phyloP scores from a whole-genome alignment of 805 yeast genomes.

The Kazachstania africana region DNA sequence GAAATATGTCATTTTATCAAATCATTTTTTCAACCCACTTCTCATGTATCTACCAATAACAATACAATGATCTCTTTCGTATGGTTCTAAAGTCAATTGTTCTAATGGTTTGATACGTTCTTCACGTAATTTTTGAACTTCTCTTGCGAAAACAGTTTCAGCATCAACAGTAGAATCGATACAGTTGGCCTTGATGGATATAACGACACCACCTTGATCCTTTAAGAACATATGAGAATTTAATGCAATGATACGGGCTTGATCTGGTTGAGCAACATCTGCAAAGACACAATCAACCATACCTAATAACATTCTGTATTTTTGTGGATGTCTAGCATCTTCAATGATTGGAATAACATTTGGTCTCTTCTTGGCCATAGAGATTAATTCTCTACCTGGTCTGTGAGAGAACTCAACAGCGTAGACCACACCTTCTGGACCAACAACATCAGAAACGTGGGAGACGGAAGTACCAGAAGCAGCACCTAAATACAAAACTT shows the following conservation, averaged over 20 bases:
- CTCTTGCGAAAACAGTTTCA: slow-evolving; percentile 98
- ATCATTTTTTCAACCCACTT: slow-evolving; percentile 49
- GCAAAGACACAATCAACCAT: slow-evolving; percentile 99
- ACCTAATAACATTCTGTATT: slow-evolving; percentile 96
- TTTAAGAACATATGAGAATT: slow-evolving; percentile 96
- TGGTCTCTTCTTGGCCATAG: slow-evolving; percentile 99
- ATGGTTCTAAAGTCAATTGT: slow-evolving; percentile 97
- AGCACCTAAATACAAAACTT: slow-evolving; percentile 95
- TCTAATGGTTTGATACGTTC: slow-evolving; percentile 97
- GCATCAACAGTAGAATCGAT: slow-evolving; percentile 99
- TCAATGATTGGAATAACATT: slow-evolving; percentile 97
- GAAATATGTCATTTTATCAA: no score
- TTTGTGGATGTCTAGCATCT: slow-evolving; percentile 99
- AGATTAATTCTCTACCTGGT: slow-evolving; percentile 98
- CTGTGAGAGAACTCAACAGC: slow-evolving; percentile 99
- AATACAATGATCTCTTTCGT: slow-evolving; percentile 99
- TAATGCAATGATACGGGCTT: slow-evolving; percentile 98
- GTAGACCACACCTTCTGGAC: slow-evolving; percentile 97
- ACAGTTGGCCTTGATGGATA: slow-evolving; percentile 99
- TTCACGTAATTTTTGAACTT: slow-evolving; percentile 96
- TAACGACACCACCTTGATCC: slow-evolving; percentile 97
- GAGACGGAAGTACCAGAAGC: slow-evolving; percentile 99
- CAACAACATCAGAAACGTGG: slow-evolving; percentile 96
- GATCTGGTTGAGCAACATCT: slow-evolving; percentile 99
- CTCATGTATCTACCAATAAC: slow-evolving; percentile 95